phyloP scores from a whole-genome alignment of 2,329 filamentous ascomycete genomes.

The Beauveria australis region DNA sequence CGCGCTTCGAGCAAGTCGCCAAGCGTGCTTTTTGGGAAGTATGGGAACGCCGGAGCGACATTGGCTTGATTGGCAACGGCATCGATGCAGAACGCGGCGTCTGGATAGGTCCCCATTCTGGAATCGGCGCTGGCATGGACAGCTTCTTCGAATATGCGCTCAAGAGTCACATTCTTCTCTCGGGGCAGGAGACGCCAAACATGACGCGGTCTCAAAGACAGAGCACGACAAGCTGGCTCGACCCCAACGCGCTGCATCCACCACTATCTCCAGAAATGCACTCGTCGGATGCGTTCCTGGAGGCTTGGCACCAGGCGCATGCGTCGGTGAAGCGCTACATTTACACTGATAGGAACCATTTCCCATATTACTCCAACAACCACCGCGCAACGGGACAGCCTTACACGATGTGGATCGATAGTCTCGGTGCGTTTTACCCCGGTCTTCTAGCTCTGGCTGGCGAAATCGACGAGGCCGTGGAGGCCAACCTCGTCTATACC shows the following conservation, averaged over 20 bases:
- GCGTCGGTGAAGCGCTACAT: conserved; percentile 82
- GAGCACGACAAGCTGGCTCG: conserved; percentile 42
- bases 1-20: conserved; percentile 78
- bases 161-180: conserved; percentile 86
- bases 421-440: conserved; percentile 89
- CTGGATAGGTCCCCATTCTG: conserved; percentile 85
- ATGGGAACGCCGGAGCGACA: conserved; percentile 79
- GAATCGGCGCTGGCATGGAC: conserved; percentile 92
- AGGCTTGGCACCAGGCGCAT: conserved; percentile 79
- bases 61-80: conserved; percentile 81
- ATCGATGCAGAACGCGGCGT: conserved; percentile 86
- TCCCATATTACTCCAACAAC: conserved; percentile 88
- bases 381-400: conserved; percentile 83
- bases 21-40: conserved; percentile 96
- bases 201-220: conserved; percentile 29
- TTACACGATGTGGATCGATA: conserved; percentile 91
- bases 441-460: conserved; percentile 80
- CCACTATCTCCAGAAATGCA: conserved; percentile 58
- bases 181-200: conserved; percentile 58
- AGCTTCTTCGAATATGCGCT: conserved; percentile 98
- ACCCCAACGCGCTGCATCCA: conserved; percentile 54
- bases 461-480: conserved; percentile 82
- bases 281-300: conserved; percentile 68
- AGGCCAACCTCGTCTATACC: conserved; percentile 82
- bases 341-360: conserved; percentile 67